These are phyloP conservation scores for Nasturtium officinale DNA, from an alignment of 345 rosid genomes.

Conservation along the genomic window DNA sequence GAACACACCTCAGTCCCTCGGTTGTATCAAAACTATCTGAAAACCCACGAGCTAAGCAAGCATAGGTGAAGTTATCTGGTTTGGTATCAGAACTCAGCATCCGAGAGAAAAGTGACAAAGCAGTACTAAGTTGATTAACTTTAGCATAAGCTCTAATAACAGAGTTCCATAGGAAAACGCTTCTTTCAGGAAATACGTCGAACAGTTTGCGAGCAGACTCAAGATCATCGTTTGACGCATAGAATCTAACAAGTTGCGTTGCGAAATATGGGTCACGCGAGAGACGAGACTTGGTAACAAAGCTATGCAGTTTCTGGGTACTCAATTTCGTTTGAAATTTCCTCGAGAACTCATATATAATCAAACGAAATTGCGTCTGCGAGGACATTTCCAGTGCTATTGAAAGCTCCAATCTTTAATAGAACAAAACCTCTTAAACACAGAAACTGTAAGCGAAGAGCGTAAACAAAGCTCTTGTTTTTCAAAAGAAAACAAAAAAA, in stretches of 20 bases:
- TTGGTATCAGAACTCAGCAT: constrained; percentile 56
- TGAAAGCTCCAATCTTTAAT: constrained; percentile 13
- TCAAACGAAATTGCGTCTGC: constrained; percentile 37
- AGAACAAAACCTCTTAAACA: not conserved
- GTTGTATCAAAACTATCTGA: constrained; percentile 56
- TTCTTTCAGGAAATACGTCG: constrained; percentile 66
- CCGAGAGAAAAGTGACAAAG: constrained; percentile 44
- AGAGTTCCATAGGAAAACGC: constrained; percentile 86
- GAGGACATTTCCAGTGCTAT: constrained; percentile 22
- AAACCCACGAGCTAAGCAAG: constrained; percentile 67
- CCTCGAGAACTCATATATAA: constrained; percentile 56
- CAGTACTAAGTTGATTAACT: constrained; percentile 43
- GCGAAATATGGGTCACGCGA: constrained; percentile 68
- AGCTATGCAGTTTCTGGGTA: constrained; percentile 70
- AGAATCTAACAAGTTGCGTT: constrained; percentile 56
- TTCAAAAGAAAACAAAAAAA: not conserved
- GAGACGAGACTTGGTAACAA: constrained; percentile 55
- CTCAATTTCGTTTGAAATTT: constrained; percentile 51
- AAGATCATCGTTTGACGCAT: constrained; percentile 57
- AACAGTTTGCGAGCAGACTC: constrained; percentile 66
- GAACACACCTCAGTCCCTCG: constrained; percentile 52
- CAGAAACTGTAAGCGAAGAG: not conserved
- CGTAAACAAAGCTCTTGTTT: constrained; percentile 15
- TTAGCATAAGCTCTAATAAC: constrained; percentile 73
- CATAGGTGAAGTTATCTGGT: constrained; percentile 77